Evolutionary conservation across 306 rosid genomes (phyloP).

Genomic region (Ceratonia siliqua): DNA sequence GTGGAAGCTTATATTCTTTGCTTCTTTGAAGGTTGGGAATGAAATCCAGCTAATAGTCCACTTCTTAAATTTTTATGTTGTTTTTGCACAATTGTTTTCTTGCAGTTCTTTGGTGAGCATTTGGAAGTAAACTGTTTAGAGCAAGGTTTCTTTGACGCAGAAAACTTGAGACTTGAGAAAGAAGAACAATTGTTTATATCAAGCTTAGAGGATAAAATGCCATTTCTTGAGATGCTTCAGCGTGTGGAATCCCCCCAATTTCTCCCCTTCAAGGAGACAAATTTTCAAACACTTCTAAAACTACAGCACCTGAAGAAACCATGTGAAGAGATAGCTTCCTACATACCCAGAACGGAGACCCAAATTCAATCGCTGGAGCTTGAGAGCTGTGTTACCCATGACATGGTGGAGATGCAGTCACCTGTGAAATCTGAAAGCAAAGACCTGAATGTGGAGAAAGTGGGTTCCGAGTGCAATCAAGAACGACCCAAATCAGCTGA

Average conservation of each 20-base stretch:
- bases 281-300: conserved; percentile 70
- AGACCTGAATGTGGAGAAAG: conserved; percentile 45
- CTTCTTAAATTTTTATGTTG: neutral
- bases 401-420: conserved; percentile 54
- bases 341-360: conserved; percentile 43
- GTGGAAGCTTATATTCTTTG: conserved; percentile 39
- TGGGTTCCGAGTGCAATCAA: conserved; percentile 54
- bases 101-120: conserved; percentile 70
- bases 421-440: conserved; percentile 69
- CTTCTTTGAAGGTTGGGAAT: conserved; percentile 31
- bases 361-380: conserved; percentile 51
- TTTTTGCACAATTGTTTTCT: conserved; percentile 11
- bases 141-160: conserved; percentile 45
- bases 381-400: conserved; percentile 75
- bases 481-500: conserved; percentile 33
- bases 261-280: conserved; percentile 62
- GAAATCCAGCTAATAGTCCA: conserved; percentile 26
- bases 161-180: conserved; percentile 45
- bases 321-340: conserved; percentile 37
- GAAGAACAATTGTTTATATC: conserved; percentile 41
- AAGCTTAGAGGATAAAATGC: conserved; percentile 65
- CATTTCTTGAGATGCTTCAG: conserved; percentile 88
- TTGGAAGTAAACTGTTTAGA: conserved; percentile 53
- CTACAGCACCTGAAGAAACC: conserved; percentile 67
- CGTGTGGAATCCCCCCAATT: conserved; percentile 62